Conservation (phyloP, 768 basidiomycete species). For the Hygrophorus russula region DNA sequence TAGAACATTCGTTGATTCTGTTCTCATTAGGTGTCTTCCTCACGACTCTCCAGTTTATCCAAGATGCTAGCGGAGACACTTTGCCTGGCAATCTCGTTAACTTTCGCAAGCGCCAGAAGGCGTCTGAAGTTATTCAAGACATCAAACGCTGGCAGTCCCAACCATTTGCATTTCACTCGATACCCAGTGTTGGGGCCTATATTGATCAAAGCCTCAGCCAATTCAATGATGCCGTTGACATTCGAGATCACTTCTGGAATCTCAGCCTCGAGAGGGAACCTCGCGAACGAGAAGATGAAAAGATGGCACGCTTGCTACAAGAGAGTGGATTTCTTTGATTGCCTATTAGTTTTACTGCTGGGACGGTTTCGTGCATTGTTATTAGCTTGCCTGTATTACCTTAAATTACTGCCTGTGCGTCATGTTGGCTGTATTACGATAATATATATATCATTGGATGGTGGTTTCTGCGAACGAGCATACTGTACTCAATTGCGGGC, state of each 20-base stretch:
- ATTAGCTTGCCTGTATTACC: background rate
- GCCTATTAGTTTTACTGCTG: background rate
- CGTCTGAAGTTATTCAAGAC: slow-evolving; percentile 93
- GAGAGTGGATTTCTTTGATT: slow-evolving; percentile 76
- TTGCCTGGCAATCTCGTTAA: slow-evolving; percentile 76
- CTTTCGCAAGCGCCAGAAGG: slow-evolving; percentile 90
- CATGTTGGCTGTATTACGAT: too few relatives aligned
- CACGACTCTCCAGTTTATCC: slow-evolving; percentile 94
- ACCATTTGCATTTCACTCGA: slow-evolving; percentile 73
- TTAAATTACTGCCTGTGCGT: background rate
- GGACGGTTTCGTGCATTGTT: background rate
- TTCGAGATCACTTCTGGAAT: slow-evolving; percentile 74
- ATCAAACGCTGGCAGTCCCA: slow-evolving; percentile 94
- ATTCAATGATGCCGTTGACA: slow-evolving; percentile 55
- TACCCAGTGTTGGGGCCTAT: slow-evolving; percentile 58
- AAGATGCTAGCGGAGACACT: slow-evolving; percentile 88
- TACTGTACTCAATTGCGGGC: too few relatives aligned
- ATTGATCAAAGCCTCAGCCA: slow-evolving; percentile 71
- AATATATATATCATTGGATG: too few relatives aligned
- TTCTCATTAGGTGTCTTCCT: slow-evolving; percentile 73
- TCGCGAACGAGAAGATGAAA: slow-evolving; percentile 91
- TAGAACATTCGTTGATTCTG: slow-evolving; percentile 3
- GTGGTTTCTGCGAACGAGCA: too few relatives aligned
- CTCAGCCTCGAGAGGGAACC: slow-evolving; percentile 84
- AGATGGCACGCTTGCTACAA: slow-evolving; percentile 84